phyloP scores from a whole-genome alignment of 2,329 filamentous ascomycete species.

The Penicillium sp. region DNA sequence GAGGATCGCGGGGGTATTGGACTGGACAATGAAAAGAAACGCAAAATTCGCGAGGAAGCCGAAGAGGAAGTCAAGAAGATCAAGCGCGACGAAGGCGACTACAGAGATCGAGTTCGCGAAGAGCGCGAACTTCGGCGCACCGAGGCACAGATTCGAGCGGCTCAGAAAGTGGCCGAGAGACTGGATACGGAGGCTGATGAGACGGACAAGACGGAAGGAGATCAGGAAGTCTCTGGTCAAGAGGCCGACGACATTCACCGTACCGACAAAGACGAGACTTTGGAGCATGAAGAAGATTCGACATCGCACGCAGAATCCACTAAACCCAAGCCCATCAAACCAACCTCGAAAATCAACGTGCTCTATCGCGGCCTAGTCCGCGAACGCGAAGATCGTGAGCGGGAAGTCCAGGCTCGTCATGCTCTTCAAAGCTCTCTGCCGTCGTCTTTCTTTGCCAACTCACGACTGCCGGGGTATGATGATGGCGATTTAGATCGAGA shows the following conservation, averaged over 20 bases:
- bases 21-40: conserved; percentile 73
- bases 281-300: too few species aligned
- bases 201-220: background rate
- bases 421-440: conserved; percentile 31
- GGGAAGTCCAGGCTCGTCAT: conserved; percentile 28
- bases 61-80: conserved; percentile 54
- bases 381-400: conserved; percentile 57
- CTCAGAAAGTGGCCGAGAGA: conserved; percentile 75
- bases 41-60: conserved; percentile 61
- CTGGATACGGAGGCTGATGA: conserved; percentile 56
- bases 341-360: conserved; percentile 64
- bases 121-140: conserved; percentile 63
- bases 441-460: conserved; percentile 32
- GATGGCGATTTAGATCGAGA: conserved; percentile 67
- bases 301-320: conserved; percentile 4
- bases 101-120: conserved; percentile 62
- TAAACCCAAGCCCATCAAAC: conserved; percentile 35
- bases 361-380: conserved; percentile 73
- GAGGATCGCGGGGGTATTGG: conserved; percentile 79
- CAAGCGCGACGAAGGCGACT: conserved; percentile 63
- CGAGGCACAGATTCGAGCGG: conserved; percentile 66
- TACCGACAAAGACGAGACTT: conserved; percentile 15
- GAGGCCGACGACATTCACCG: conserved; percentile 2
- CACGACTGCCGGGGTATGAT: conserved; percentile 57
- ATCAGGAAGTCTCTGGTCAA: background rate